These are phyloP conservation scores for Talaromyces thailandensis DNA, from an alignment of 495 filamentous ascomycete genomes.

Conservation along the genomic window DNA sequence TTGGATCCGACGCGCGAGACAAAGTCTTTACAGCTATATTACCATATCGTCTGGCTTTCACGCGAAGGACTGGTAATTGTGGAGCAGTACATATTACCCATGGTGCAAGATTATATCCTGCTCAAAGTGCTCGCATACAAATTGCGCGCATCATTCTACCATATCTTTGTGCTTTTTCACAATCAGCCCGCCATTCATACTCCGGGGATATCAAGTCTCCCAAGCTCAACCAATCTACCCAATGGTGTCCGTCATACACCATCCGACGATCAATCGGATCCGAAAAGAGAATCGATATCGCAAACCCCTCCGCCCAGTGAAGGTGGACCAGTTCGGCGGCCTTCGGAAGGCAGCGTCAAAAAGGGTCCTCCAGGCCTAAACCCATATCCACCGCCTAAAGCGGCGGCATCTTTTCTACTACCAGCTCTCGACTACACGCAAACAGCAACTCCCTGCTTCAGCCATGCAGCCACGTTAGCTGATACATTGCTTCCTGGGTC, in stretches of 20 bases:
- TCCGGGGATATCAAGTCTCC: constrained; percentile 28
- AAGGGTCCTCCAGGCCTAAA: constrained; percentile 33
- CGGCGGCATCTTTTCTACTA: constrained; percentile 57
- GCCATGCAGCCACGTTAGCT: constrained; percentile 65
- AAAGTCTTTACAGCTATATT: constrained; percentile 70
- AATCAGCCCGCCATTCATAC: constrained; percentile 56
- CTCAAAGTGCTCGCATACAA: constrained; percentile 85
- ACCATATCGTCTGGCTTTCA: constrained; percentile 92
- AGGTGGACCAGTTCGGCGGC: constrained; percentile 36
- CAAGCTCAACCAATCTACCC: constrained; percentile 12
- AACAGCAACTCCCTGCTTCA: constrained; percentile 70
- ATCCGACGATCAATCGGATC: constrained; percentile 9
- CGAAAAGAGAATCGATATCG: constrained; percentile 12
- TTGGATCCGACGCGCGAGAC: constrained; percentile 71
- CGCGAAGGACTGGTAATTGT: constrained; percentile 83
- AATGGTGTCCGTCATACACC: constrained; percentile 7
- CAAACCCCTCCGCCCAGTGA: constrained; percentile 34
- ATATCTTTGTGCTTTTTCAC: constrained; percentile 95
- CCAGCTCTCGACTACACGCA: constrained; percentile 77
- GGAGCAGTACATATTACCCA: constrained; percentile 77
- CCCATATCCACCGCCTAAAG: constrained; percentile 38
- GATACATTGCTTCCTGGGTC: constrained; percentile 71
- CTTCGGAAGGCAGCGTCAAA: constrained; percentile 17
- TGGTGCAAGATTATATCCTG: constrained; percentile 60
- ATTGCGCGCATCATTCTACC: constrained; percentile 86